Evolutionary conservation across 179 eudicot species (phyloP), one percentile per base, ranked within the genome.

Genomic region (Corrigiola litoralis): DNA sequence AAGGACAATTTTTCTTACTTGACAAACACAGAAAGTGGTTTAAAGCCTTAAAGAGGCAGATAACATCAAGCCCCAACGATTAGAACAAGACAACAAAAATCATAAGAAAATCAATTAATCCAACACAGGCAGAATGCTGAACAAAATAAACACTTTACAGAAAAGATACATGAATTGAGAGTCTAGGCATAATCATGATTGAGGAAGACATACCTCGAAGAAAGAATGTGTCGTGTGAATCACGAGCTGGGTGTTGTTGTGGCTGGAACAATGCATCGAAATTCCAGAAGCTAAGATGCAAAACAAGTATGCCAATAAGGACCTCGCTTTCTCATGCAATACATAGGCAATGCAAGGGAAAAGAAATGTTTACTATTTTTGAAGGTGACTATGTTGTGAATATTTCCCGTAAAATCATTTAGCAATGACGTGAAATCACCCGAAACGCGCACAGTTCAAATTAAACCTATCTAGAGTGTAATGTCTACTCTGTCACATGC

Each of bases 171-270:
- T 28, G n/a, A 24, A 40, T n/a, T n/a, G n/a, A n/a, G n/a, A n/a
- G n/a, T n/a, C n/a, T n/a, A n/a, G n/a, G n/a, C n/a, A 49, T 11
- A n/a, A 45, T 48, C n/a, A 45, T 31, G 54, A 53, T 21, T 17
- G 55, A 46, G 16, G 13, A 54, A 16, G 37, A 54, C 71, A 56
- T 50, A 90, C 99, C 97, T 87, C 80, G 73, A 44, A 94, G 73
- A 74, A 86, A 94, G 84, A 94, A 94, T 13, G 99, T 88, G 80
- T 94, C 99, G 42, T 94, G 99, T 70, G 99, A 88, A 81, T 94
- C 99, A 73, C 99, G 97, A 69, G 99, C 99, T 53, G 99, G 99
- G 63, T 94, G 99, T 72, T 94, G 97, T 71, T 94, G 97, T 14
- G 99, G 99, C 85, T 94, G 99, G 86, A 90, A 94, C 49, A 94